Evolutionary conservation across 495 filamentous ascomycete species (phyloP).

Genomic region (Bryoglossum gracile): DNA sequence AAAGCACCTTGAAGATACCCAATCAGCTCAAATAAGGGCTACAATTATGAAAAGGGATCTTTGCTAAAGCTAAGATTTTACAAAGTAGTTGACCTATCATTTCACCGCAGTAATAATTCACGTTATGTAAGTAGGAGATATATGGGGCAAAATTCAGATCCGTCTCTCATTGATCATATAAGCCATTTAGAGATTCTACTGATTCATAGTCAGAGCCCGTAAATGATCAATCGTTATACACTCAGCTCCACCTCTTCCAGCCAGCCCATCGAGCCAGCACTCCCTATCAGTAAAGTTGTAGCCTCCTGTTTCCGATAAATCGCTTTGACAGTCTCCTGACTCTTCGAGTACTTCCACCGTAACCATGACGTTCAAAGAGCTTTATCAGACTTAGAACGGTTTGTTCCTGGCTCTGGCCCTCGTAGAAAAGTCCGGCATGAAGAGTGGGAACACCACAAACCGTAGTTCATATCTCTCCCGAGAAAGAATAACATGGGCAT

Average conservation of each 20-base stretch:
- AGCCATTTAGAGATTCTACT: background rate
- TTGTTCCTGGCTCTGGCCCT: constrained; percentile 37
- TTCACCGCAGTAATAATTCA: too few relatives aligned
- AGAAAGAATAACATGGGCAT: constrained; percentile 31
- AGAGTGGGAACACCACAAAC: constrained; percentile 49
- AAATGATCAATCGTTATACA: constrained; percentile 39
- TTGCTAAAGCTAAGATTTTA: too few relatives aligned
- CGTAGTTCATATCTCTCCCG: constrained; percentile 33
- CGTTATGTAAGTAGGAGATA: too few relatives aligned
- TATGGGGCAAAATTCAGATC: background rate
- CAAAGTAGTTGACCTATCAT: too few relatives aligned
- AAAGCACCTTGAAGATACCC: too few relatives aligned
- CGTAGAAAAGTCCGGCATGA: constrained; percentile 46
- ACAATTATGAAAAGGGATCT: too few relatives aligned
- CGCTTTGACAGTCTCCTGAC: constrained; percentile 41
- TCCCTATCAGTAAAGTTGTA: constrained; percentile 28
- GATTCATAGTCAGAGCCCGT: constrained; percentile 28
- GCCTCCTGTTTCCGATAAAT: constrained; percentile 43
- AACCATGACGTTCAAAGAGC: constrained; percentile 42
- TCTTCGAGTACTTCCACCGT: constrained; percentile 42
- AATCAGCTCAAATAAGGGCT: too few relatives aligned
- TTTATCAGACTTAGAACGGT: constrained; percentile 44
- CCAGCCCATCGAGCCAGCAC: constrained; percentile 40
- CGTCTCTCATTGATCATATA: background rate
- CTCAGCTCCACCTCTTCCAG: constrained; percentile 36